Evolutionary conservation across 768 basidiomycete species (phyloP), one percentile per base, ranked within the genome.

Genomic region (Kwoniella dejecticola): DNA sequence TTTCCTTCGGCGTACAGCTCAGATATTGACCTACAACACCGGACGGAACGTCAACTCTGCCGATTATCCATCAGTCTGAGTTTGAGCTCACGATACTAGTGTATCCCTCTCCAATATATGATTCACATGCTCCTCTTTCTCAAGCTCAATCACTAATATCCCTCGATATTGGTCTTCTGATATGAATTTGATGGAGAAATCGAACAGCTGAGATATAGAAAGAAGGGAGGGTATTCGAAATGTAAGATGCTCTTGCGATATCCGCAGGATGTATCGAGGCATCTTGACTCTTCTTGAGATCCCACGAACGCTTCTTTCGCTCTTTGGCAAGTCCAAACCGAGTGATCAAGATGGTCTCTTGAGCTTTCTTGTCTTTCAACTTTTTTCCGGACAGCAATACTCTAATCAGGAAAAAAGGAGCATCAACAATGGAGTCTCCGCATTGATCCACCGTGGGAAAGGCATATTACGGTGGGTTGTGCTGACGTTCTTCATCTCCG

Each of bases 161-260:
- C 68, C 62, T 59, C 76, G 52, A 48, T 53, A 54, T 23, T 79
- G 76, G 64, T 83, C 82, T 52, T 84, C 81, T 33, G 80, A 69
- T 21, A 86, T 80, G 56, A 89, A 79, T 40, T 78, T 77, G 41
- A 90, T 79, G 0, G 81, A 68, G 75, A 96, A 89, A 8, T 83
- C 85, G 80, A 88, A 76, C 0, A 91, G 82, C 69, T 92, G 85
- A 2, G 90, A 84, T 38, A 93, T 77, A 3, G 91, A 93, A 29
- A 80, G 77, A 0, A 96, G 83, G 75, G 93, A 91, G 31, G 92
- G 91, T 12, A 94, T 77, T 24, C 93, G 83, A 74, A 95, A 95
- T 33, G 90, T 87, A 33, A 84, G 82, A 75, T 95, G 90, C 4
- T 83, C 84, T 77, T 89, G 89, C 1, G 90, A 90, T 78, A 92